phyloP scores from a whole-genome alignment of 2,329 filamentous ascomycete genomes.

The Trichoderma sp. region DNA sequence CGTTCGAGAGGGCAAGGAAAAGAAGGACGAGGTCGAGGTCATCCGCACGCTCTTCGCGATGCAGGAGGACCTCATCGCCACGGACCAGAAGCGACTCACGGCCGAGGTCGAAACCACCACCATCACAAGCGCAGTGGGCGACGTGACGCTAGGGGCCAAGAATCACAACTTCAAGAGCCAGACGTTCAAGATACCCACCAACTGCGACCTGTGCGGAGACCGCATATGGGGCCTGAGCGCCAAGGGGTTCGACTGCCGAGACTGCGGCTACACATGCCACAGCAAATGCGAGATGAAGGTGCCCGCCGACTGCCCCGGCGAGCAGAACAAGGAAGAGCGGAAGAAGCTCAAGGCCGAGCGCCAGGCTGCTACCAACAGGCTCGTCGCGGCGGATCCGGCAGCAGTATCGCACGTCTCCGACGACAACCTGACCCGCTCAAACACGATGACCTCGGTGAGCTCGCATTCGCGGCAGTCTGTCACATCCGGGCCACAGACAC shows the following conservation, averaged over 20 bases:
- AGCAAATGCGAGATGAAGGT: slow-evolving; percentile 99
- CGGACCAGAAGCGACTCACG: slow-evolving; percentile 80
- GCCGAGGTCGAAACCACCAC: slow-evolving; percentile 92
- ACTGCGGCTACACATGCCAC: slow-evolving; percentile 97
- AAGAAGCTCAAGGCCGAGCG: slow-evolving; percentile 89
- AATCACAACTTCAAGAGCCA: slow-evolving; percentile 99
- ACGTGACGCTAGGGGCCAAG: slow-evolving; percentile 87
- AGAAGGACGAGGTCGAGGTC: slow-evolving; percentile 83
- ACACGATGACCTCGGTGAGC: slow-evolving; percentile 88
- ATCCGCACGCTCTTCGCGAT: slow-evolving; percentile 80
- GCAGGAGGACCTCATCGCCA: slow-evolving; percentile 81
- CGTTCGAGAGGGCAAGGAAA: slow-evolving; percentile 81
- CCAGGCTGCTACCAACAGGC: slow-evolving; percentile 73
- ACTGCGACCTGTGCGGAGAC: slow-evolving; percentile 95
- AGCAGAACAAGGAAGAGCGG: slow-evolving; percentile 89
- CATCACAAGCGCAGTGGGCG: slow-evolving; percentile 87
- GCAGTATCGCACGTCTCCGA: slow-evolving; percentile 56
- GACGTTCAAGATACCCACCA: slow-evolving; percentile 98
- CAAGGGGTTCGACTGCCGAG: slow-evolving; percentile 93
- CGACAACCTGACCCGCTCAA: slow-evolving; percentile 70
- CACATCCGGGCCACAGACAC: slow-evolving; percentile 51
- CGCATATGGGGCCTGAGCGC: slow-evolving; percentile 96
- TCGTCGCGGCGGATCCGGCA: slow-evolving; percentile 51
- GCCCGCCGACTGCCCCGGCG: slow-evolving; percentile 90
- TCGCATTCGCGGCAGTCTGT: slow-evolving; percentile 78